Percentiles rank a stretch among this genome's conserved stretches.
phyloP scores from a whole-genome alignment of 352 stramenopile species.

The Pythium rhizo-oryzae region DNA sequence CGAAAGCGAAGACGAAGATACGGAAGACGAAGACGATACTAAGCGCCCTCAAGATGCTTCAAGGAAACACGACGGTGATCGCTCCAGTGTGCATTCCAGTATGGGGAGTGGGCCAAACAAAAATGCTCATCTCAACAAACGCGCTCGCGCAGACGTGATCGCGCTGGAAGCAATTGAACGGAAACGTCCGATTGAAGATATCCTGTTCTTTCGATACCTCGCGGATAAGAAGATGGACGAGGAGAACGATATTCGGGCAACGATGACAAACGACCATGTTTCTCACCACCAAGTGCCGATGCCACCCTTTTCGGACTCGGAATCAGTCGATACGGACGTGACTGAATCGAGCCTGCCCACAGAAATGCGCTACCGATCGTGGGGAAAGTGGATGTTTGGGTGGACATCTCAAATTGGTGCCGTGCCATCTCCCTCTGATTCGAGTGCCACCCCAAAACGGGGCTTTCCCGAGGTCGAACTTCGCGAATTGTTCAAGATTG shows the following conservation, averaged over 20 bases:
- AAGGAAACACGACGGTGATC: conserved; percentile 9
- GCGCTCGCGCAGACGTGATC: conserved; percentile 1
- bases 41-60: conserved; percentile 1
- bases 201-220: conserved; percentile 86
- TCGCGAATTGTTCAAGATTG: conserved; percentile 86
- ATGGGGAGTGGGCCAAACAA: conserved; percentile 13
- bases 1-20: conserved; percentile 69
- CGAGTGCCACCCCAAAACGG: conserved; percentile 36
- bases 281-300: conserved; percentile 33
- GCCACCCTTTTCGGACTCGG: conserved; percentile 71
- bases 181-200: conserved; percentile 73
- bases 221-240: conserved; percentile 54
- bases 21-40: conserved; percentile 30
- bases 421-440: conserved; percentile 34
- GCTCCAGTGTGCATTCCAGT: conserved; percentile 17
- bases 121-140: not conserved
- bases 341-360: conserved; percentile 69
- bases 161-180: conserved; percentile 77
- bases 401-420: conserved; percentile 75
- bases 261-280: not conserved
- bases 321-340: conserved; percentile 79
- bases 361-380: conserved; percentile 77
- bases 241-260: conserved; percentile 3
- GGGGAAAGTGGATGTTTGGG: conserved; percentile 86
- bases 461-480: conserved; percentile 82